Conservation (phyloP, 139 green algal genomes). For the Chara braunii region DNA sequence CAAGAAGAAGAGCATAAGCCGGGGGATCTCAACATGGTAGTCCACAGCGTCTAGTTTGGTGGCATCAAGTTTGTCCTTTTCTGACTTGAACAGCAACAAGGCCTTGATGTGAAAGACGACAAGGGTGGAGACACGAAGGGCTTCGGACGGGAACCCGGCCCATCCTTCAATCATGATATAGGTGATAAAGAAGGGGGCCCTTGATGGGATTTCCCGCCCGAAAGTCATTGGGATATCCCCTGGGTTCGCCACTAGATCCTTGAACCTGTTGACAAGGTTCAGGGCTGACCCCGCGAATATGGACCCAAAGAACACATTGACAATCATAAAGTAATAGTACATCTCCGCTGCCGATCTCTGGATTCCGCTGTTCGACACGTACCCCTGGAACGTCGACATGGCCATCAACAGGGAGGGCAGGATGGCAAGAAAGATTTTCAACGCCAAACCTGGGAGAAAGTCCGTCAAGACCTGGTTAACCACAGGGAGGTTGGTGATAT, state of each 20-base stretch:
- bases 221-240: constrained; percentile 16
- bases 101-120: constrained; percentile 35
- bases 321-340: constrained; percentile 30
- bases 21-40: too few species aligned
- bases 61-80: too few species aligned
- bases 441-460: constrained; percentile 32
- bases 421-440: constrained; percentile 29
- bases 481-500: constrained; percentile 15
- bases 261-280: constrained; percentile 13
- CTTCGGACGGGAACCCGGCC: constrained; percentile 21
- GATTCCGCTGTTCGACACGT: not conserved
- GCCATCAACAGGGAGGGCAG: constrained; percentile 13
- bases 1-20: constrained; percentile 25
- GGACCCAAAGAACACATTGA: constrained; percentile 36
- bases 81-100: too few species aligned
- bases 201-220: constrained; percentile 16
- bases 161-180: constrained; percentile 36
- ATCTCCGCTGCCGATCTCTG: constrained; percentile 17
- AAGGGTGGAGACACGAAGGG: constrained; percentile 17
- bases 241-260: too few species aligned
- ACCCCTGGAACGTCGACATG: constrained; percentile 33
- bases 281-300: constrained; percentile 17
- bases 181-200: constrained; percentile 40
- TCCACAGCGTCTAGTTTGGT: too few species aligned
- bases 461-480: constrained; percentile 22